Evolutionary conservation across 2,329 filamentous ascomycete genomes (phyloP).

Genomic region (Periconia digitata): DNA sequence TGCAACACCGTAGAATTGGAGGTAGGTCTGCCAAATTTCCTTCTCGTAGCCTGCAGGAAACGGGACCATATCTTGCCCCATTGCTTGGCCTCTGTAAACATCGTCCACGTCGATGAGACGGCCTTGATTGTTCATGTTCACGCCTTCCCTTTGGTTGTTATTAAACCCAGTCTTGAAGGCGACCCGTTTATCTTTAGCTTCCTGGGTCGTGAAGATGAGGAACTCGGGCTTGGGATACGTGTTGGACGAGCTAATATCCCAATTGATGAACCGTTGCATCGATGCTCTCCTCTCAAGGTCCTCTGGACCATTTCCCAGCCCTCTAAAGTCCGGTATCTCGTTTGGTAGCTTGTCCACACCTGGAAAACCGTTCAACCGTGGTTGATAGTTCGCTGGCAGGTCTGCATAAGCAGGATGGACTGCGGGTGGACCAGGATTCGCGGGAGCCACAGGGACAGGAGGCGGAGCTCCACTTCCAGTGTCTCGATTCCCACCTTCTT

Average conservation of each 20-base stretch:
- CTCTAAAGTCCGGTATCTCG: background rate
- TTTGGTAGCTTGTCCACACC: background rate
- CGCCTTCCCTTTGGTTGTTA: background rate
- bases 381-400: background rate
- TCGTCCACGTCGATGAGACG: background rate
- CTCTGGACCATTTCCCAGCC: background rate
- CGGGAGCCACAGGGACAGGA: background rate
- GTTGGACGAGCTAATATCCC: constrained; percentile 1
- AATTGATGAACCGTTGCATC: constrained; percentile 2
- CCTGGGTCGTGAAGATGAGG: background rate
- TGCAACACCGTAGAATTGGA: background rate
- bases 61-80: background rate
- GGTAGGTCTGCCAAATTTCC: background rate
- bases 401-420: background rate
- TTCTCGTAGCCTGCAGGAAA: background rate
- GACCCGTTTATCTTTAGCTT: background rate
- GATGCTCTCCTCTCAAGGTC: background rate
- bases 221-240: background rate
- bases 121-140: background rate
- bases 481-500: too few species aligned
- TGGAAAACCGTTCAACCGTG: background rate
- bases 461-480: background rate
- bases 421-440: background rate
- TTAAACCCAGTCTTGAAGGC: constrained; percentile 1
- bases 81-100: background rate